phyloP scores from a whole-genome alignment of 495 filamentous ascomycete species.

The Extremus antarcticus region DNA sequence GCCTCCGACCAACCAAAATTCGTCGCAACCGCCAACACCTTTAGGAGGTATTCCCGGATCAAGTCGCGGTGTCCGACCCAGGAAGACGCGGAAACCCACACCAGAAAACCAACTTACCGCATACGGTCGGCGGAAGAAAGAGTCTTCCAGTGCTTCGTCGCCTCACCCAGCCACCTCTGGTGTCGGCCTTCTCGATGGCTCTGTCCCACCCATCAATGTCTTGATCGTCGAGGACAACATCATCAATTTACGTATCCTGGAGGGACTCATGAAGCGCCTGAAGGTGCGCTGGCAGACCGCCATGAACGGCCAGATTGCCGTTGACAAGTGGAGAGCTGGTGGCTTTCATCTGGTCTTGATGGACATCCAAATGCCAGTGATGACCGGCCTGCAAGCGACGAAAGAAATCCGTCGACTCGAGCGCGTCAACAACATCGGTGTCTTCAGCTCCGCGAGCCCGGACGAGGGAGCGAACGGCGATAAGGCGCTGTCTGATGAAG shows the following conservation, averaged over 20 bases:
- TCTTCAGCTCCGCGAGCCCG: constrained; percentile 40
- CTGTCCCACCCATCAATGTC: constrained; percentile 93
- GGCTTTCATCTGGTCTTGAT: constrained; percentile 97
- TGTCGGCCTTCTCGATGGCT: constrained; percentile 62
- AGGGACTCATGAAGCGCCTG: constrained; percentile 91
- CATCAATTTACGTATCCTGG: constrained; percentile 86
- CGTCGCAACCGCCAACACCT: constrained; percentile 48
- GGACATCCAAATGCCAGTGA: constrained; percentile 96
- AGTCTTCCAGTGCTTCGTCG: constrained; percentile 23
- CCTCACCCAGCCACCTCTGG: constrained; percentile 34
- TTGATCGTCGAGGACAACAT: constrained; percentile 97
- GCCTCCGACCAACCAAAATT: constrained; percentile 20
- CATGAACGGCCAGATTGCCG: constrained; percentile 85
- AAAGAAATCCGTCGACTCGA: constrained; percentile 90
- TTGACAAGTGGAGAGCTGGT: constrained; percentile 81
- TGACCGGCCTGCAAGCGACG: constrained; percentile 94
- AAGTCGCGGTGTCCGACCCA: constrained; percentile 40
- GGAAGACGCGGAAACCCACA: constrained; percentile 29
- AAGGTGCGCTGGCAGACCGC: constrained; percentile 98
- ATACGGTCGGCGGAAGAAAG: constrained; percentile 23
- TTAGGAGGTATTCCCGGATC: background rate
- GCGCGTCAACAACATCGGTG: constrained; percentile 78
- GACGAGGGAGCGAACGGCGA: constrained; percentile 36
- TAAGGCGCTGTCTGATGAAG: constrained; percentile 28
- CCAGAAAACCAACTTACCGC: constrained; percentile 35